Conservation (phyloP, 371 early-diverging fungal genomes). For the Mortierella sp. region DNA sequence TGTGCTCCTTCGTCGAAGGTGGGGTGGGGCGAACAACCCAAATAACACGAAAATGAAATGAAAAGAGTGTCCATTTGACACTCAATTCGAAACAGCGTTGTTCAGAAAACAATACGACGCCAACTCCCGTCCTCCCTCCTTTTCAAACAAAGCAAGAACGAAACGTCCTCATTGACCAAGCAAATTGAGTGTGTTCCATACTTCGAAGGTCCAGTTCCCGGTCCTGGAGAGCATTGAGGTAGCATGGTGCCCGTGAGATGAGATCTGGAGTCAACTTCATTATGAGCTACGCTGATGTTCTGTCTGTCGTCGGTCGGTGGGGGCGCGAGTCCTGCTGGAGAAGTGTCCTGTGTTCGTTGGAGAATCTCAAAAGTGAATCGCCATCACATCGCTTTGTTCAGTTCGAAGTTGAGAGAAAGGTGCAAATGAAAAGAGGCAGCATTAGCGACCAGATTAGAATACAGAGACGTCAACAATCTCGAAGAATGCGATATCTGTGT, state of each 20-base stretch:
- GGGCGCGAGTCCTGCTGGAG: constrained; percentile 14
- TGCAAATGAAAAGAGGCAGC: not conserved
- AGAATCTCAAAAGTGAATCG: not conserved
- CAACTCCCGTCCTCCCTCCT: too few relatives aligned
- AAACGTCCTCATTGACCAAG: not conserved
- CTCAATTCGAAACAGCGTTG: not conserved
- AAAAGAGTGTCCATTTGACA: not conserved
- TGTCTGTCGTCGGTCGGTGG: not conserved
- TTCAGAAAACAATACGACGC: not conserved
- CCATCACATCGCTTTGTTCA: not conserved
- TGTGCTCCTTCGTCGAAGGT: not conserved
- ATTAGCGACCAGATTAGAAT: not conserved
- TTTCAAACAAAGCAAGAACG: not conserved
- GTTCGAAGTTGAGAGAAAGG: not conserved
- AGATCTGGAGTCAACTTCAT: constrained; percentile 91
- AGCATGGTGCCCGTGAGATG: constrained; percentile 77
- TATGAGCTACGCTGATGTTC: constrained; percentile 1
- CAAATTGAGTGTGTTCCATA: constrained; percentile 51
- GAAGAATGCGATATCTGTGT: too few relatives aligned
- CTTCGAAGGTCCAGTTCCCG: constrained; percentile 92
- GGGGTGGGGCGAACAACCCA: not conserved
- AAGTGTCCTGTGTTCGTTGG: constrained; percentile 1
- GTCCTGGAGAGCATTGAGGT: constrained; percentile 90
- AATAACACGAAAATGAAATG: not conserved
- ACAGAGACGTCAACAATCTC: not conserved